Percentiles rank a stretch among this genome's conserved stretches.
Conservation (phyloP, 1,139 yeast genomes). For the Pichia sp. region DNA sequence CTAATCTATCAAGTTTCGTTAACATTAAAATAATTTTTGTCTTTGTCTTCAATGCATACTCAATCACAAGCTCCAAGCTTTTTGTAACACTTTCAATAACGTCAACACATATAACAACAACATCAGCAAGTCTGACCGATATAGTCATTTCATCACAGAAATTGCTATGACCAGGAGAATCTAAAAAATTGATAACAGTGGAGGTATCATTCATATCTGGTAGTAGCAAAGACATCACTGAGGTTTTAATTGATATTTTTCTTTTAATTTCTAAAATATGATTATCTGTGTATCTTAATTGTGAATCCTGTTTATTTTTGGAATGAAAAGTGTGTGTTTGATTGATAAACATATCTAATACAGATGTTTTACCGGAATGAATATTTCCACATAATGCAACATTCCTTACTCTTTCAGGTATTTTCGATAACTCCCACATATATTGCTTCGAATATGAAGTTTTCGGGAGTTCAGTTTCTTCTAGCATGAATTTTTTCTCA, state of each 20-base stretch:
- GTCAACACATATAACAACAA: constrained; percentile 69
- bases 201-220: constrained; percentile 53
- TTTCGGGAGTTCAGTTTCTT: constrained; percentile 49
- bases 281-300: constrained; percentile 62
- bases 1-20: constrained; percentile 79
- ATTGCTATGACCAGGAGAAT: constrained; percentile 88
- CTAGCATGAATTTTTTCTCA: constrained; percentile 42
- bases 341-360: constrained; percentile 61
- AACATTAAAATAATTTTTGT: constrained; percentile 55
- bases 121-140: constrained; percentile 56
- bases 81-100: constrained; percentile 72
- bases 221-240: constrained; percentile 60
- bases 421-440: constrained; percentile 30
- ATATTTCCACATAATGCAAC: constrained; percentile 76
- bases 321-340: constrained; percentile 49
- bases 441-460: constrained; percentile 60
- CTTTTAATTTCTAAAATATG: constrained; percentile 63
- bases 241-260: constrained; percentile 59
- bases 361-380: constrained; percentile 83
- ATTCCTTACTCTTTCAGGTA: constrained; percentile 68
- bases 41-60: constrained; percentile 42
- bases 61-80: constrained; percentile 43
- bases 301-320: constrained; percentile 29
- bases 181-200: constrained; percentile 55
- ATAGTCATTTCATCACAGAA: constrained; percentile 69